Conservation (phyloP, 2,329 filamentous ascomycete species). For the Macroventuria anomochaeta region DNA sequence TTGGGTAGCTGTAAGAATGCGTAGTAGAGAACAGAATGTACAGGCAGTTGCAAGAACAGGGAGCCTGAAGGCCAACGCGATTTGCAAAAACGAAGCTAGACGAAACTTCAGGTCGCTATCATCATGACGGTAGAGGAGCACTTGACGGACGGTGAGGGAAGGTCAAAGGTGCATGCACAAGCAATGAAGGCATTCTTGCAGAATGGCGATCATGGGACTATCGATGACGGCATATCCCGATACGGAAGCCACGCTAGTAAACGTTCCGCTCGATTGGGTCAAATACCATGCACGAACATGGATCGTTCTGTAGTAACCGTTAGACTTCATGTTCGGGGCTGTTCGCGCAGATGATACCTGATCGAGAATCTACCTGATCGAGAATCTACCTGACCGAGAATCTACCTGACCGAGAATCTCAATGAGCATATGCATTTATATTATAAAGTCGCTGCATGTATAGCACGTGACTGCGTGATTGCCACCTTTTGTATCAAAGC, state of each 20-base stretch:
- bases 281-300: neutral
- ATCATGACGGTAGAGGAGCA: conserved; percentile 3
- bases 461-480: conserved; percentile 22
- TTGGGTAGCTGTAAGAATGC: no score
- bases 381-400: no score
- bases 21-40: neutral
- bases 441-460: conserved; percentile 15
- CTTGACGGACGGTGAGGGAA: conserved; percentile 1
- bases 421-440: conserved; percentile 5
- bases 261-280: conserved; percentile 7
- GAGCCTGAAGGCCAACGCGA: neutral
- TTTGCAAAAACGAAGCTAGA: neutral
- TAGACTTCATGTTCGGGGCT: neutral
- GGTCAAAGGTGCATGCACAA: neutral
- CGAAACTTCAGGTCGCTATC: conserved; percentile 4
- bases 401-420: no score
- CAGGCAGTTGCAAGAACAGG: neutral
- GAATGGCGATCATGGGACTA: conserved; percentile 7
- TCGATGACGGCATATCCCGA: conserved; percentile 23
- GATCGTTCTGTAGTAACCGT: neutral
- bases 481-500: conserved; percentile 26
- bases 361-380: no score
- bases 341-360: neutral
- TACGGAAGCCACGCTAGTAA: conserved; percentile 12
- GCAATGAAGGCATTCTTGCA: conserved; percentile 5